Evolutionary conservation across 495 filamentous ascomycete genomes (phyloP), one percentile per base, ranked within the genome.

Genomic region (Penicilliopsis zonata): DNA sequence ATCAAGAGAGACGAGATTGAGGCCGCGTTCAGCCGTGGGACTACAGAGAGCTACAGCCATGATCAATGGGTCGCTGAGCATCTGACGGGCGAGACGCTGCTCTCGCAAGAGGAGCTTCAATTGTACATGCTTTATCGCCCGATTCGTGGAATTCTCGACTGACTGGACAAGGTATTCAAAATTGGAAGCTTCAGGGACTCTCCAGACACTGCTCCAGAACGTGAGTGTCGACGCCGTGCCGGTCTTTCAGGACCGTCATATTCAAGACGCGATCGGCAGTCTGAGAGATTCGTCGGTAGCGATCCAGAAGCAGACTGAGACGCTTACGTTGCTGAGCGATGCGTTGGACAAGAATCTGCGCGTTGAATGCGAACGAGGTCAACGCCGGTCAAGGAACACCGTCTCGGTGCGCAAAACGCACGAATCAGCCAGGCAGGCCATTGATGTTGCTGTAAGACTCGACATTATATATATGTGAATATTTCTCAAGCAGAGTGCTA

Each of bases 61-160:
- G n/a, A n/a, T n/a, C 40, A 59, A 36, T 63, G 61, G 59, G 46
- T 52, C 13, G 37, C 42, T 12, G 53, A 44, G 19, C 47, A 61
- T 33, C 34, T 64, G 15, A 42, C 26, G 22, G 36, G 42, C 1
- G 49, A 55, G 23, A 59, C 56, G 4, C 42, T 66, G 15, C 45
- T 66, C 24, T 62, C 59, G 6, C 46, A 49, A 24, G 61, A 66
- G 30, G 61, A 65, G 40, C 41, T 60, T 9, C 34, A 32, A 25
- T 30, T 63, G 61, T 62, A 48, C 21, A 48, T 30, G 10, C 22
- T 16, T 24, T 27, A 21, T 13, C 4, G 23, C n/a, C 18, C 5
- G 17, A 3, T 3, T 4, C 4, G 13, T 5, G 3, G 10, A 21
- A 5, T 5, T 31, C 30, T 18, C 5, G 20, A 25, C 3, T 14